Evolutionary conservation across 495 filamentous ascomycete species (phyloP).

Genomic region (Neurospora sp.): DNA sequence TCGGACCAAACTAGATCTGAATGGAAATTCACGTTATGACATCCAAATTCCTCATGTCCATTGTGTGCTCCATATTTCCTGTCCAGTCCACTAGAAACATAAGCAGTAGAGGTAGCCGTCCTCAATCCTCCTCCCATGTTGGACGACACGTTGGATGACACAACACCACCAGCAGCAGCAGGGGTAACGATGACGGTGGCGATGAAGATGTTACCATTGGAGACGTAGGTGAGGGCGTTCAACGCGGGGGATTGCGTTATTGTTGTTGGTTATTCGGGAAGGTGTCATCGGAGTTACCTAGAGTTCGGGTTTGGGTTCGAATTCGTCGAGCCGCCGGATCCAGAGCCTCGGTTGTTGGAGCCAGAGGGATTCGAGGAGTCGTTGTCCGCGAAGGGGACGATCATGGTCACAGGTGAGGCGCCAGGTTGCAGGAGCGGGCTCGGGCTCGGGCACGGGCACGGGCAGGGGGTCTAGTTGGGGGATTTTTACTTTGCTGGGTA

Average conservation of each 20-base stretch:
- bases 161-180: background rate
- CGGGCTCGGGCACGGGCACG: background rate
- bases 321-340: background rate
- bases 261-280: too few relatives aligned
- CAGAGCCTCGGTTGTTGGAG: background rate
- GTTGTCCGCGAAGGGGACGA: background rate
- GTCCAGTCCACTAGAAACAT: too few relatives aligned
- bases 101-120: too few relatives aligned
- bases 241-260: too few relatives aligned
- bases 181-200: background rate
- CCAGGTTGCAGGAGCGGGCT: background rate
- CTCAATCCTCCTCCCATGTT: too few relatives aligned
- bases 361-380: background rate
- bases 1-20: background rate
- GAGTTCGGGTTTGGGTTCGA: background rate
- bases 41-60: background rate
- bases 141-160: background rate
- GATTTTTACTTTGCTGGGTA: background rate
- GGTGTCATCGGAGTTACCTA: too few relatives aligned
- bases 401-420: background rate
- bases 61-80: too few relatives aligned
- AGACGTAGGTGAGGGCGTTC: background rate
- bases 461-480: background rate
- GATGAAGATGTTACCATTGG: background rate
- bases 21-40: background rate